Conservation (phyloP, 1,284 basidiomycete species). For the Tilletia setariae region DNA sequence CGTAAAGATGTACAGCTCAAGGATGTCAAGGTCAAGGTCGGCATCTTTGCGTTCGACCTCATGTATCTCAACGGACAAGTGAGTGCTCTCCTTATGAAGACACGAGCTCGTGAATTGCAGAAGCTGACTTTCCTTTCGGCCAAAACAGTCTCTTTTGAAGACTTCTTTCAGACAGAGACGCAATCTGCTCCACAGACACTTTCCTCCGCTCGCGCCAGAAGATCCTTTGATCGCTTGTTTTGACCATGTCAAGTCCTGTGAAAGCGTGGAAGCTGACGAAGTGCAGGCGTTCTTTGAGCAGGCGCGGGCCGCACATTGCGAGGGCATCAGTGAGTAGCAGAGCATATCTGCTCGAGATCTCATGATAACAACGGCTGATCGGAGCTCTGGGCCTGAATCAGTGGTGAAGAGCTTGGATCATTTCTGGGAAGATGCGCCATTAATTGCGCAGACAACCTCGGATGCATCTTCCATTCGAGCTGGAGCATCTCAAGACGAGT, state of each 20-base stretch:
- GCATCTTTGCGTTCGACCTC: constrained; percentile 49
- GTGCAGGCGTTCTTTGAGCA: constrained; percentile 75
- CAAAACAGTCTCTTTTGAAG: constrained; percentile 65
- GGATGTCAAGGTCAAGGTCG: constrained; percentile 49
- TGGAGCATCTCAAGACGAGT: background rate
- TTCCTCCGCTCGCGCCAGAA: constrained; percentile 53
- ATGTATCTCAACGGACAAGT: constrained; percentile 56
- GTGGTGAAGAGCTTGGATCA: constrained; percentile 74
- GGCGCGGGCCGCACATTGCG: constrained; percentile 76
- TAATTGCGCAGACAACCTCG: background rate
- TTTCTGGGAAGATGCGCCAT: constrained; percentile 27
- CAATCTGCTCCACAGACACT: constrained; percentile 62
- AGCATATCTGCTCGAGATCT: background rate
- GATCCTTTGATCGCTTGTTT: constrained; percentile 65
- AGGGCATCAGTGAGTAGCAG: constrained; percentile 65
- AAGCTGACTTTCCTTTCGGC: background rate
- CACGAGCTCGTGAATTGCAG: background rate
- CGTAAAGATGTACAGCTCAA: constrained; percentile 48
- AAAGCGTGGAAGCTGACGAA: constrained; percentile 65
- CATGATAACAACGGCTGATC: background rate
- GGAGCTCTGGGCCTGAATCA: background rate
- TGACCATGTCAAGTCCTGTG: constrained; percentile 72
- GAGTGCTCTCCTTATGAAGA: background rate
- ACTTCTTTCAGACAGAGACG: constrained; percentile 72
- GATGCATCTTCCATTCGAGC: too few relatives aligned